These are phyloP conservation scores for Ustilago bromivora DNA, from an alignment of 1,284 basidiomycete genomes.

Conservation along the genomic window DNA sequence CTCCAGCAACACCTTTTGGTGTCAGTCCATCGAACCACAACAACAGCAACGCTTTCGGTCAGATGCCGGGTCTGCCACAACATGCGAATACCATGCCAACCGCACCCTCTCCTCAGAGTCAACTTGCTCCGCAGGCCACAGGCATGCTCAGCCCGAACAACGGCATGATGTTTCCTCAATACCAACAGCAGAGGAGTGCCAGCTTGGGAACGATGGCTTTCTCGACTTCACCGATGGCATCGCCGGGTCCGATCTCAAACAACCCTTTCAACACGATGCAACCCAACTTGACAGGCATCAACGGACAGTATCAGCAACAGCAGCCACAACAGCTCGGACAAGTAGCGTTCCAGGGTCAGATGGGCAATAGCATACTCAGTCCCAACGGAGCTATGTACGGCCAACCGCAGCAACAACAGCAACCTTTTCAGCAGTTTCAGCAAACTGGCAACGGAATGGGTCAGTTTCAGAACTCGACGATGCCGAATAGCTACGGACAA, in stretches of 20 bases:
- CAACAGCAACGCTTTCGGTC: conserved; percentile 7
- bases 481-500: conserved; percentile 34
- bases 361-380: conserved; percentile 8
- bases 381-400: conserved; percentile 15
- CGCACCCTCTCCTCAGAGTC: conserved; percentile 4
- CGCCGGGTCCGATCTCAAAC: conserved; percentile 16
- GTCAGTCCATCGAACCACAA: conserved; percentile 25
- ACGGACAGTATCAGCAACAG: conserved; percentile 25
- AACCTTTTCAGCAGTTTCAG: conserved; percentile 17
- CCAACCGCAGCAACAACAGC: conserved; percentile 15
- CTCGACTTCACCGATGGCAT: conserved; percentile 35
- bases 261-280: conserved; percentile 42
- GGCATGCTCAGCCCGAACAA: conserved; percentile 32
- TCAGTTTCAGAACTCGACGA: conserved; percentile 17
- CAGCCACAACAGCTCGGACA: conserved; percentile 38
- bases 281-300: conserved; percentile 1
- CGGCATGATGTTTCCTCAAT: conserved; percentile 34
- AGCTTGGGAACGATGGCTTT: conserved; percentile 50
- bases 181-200: conserved; percentile 40
- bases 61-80: conserved; percentile 24
- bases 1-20: conserved; percentile 20
- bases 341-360: conserved; percentile 27
- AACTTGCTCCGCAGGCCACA: conserved; percentile 14
- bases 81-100: conserved; percentile 35
- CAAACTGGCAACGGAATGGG: not conserved